Base-by-base conservation (phyloP, 225 moss, liverwort and hornwort species). In the Pseudisothecium myosuroides region DNA sequence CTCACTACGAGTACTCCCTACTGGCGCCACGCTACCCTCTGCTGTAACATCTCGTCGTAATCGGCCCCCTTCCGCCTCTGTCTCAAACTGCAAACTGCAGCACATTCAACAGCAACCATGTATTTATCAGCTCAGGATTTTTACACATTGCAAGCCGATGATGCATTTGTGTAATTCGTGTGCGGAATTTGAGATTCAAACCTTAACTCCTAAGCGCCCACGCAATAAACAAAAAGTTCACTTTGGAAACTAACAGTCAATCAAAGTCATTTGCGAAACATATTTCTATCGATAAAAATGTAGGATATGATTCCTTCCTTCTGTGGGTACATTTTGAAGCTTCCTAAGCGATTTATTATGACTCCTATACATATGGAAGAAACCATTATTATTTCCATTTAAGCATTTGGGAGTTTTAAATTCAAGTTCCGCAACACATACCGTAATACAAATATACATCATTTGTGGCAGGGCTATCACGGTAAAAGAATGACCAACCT, bases 21-120 rank as follows among this genome's bases (percentile, higher is more conserved):
- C 66, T 37, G 97, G 98, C 50, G 97, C 95, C 81, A 97, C 96
- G 80, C 91, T 93, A 56, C 97, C 98, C 73, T 96, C 91, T 43
- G 94, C 93, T 43, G 96, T 91, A 52, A 98, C 98, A 91, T 98
- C 96, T 91, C 92, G 94, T 62, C 97, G 94, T 39, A 98, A 89
- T 65, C 97, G 93, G 58, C 94, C 93, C 72, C 96, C 96, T 92
- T 97, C 97, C 31, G 96, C 96, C 92, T 98, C 96, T 15, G 96
- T 98, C 94, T 98, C 98, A 89, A 98, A 98, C 92, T 97, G 97
- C 78, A 98, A 89, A 89, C 98, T 98, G 93, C 76, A 85, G 72
- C 71, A 87, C 34, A 61, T 58, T 56, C 56, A 68, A 59, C 78
- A 47, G 62, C 63, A 88, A 82, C 45, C 54, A 17, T 43, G 45